Base-by-base conservation (phyloP, 2,329 filamentous ascomycete species). In the Scortechinia acanthostroma region DNA sequence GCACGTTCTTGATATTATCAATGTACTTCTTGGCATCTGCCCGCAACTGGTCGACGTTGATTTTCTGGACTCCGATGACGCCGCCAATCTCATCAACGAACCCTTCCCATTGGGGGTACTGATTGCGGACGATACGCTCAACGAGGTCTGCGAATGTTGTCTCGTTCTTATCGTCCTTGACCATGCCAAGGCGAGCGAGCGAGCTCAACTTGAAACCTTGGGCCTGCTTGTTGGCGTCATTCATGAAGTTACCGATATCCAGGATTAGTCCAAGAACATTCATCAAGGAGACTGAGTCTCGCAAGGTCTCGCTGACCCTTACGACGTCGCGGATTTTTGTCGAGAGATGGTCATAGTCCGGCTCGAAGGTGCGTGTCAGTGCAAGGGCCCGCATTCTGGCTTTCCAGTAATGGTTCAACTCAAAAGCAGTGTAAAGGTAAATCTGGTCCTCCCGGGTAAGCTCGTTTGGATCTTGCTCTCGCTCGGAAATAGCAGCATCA, bases 231-330 rank as follows among this genome's bases (percentile, higher is more conserved):
- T 96, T 97, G 46, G 91, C 86, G 60, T 97, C 93, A 71, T 98
- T 98, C 93, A 98, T 98, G 74, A 95, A 98, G 65, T 98, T 98
- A 64, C 93, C 93, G 58, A 98, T 95, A 63, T 96, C 91, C 55
- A 98, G 72, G 64, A 98, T 98, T 50, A 97, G 76, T 48, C 91
- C 91, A 46, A 98, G 79, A 42, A 98, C 90, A 52, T 95, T 96
- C 84, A 97, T 95, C 55, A 98, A 69, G 21, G 89, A 86, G 21
- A 95, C 89, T 1, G 91, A 96, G 59, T 95, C 90, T 42, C 91
- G 80, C 45, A 98, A 70, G 6, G 89, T 87, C 66, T 97, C 91
- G 3, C 91, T 91, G 5, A 95, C 90, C 22, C 71, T 70, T 25
- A 94, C 86, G n/a, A 98, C 81, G 49, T 93, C 83, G 52, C 84